A percentile compares a stretch with the other conserved stretches of the same genome.
phyloP scores from a whole-genome alignment of 768 basidiomycete species.

The Dictyophora rubrovolvata region DNA sequence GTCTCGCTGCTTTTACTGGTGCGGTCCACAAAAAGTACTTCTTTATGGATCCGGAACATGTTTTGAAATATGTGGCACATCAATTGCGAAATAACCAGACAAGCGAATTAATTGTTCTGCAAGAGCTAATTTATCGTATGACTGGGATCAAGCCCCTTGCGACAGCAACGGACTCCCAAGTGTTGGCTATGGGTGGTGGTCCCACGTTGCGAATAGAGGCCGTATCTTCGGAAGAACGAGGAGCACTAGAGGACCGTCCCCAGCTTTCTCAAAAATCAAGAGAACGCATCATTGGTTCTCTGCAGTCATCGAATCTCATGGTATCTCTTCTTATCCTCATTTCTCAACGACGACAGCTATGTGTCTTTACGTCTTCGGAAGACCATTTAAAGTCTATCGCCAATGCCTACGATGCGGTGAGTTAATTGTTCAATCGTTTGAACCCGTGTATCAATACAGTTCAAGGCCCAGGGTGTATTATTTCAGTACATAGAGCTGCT shows the following conservation, averaged over 20 bases:
- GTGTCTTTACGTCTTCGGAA: conserved; percentile 63
- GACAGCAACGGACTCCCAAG: conserved; percentile 79
- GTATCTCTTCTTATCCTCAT: conserved; percentile 85
- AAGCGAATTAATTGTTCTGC: conserved; percentile 84
- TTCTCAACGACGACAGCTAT: conserved; percentile 83
- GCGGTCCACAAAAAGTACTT: conserved; percentile 79
- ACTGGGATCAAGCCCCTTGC: conserved; percentile 87
- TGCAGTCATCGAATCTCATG: conserved; percentile 44
- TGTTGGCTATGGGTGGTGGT: conserved; percentile 86
- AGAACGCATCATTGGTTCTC: conserved; percentile 6
- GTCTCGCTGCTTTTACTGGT: conserved; percentile 87
- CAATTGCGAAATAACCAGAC: conserved; percentile 76
- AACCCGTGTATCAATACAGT: background rate
- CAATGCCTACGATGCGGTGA: conserved; percentile 79
- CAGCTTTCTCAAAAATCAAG: conserved; percentile 2
- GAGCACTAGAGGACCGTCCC: conserved; percentile 34
- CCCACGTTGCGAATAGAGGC: conserved; percentile 80
- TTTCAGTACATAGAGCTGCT: conserved; percentile 89
- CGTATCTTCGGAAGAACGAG: conserved; percentile 67
- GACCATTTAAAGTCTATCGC: conserved; percentile 80
- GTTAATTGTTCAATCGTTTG: conserved; percentile 23
- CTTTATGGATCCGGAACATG: conserved; percentile 58
- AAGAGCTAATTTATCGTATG: conserved; percentile 92
- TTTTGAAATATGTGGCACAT: conserved; percentile 86
- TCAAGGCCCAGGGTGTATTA: conserved; percentile 81